These are phyloP conservation scores for Colletotrichum musicola DNA, from an alignment of 2,329 filamentous ascomycete genomes.

Conservation along the genomic window DNA sequence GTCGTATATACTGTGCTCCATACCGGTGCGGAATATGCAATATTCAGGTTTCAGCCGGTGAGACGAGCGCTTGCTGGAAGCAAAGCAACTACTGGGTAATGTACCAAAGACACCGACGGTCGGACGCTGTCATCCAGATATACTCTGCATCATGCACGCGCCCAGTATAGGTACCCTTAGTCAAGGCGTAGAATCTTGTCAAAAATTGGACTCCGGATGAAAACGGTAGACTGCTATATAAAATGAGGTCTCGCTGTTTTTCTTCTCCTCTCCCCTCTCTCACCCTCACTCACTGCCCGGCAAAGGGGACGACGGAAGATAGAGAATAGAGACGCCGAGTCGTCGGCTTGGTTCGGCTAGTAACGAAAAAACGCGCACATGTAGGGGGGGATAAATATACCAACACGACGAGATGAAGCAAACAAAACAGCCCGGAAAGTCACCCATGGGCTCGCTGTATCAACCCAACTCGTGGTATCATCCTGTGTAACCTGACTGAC, in stretches of 20 bases:
- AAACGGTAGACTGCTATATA: conserved; percentile 1
- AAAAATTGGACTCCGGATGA: conserved; percentile 3
- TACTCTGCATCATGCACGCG: not conserved
- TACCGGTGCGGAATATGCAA: too few relatives aligned
- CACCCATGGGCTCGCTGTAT: conserved; percentile 13
- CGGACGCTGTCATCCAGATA: not conserved
- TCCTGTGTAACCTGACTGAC: conserved; percentile 7
- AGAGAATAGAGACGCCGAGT: not conserved
- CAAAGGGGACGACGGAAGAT: conserved; percentile 9
- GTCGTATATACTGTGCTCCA: too few relatives aligned
- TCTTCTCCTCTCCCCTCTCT: conserved; percentile 7
- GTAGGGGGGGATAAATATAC: not conserved
- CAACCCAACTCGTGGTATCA: conserved; percentile 34
- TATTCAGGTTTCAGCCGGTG: too few relatives aligned
- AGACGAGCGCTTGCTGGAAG: too few relatives aligned
- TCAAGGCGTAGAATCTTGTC: conserved; percentile 1
- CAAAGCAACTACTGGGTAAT: too few relatives aligned
- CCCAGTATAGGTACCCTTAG: not conserved
- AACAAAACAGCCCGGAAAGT: conserved; percentile 8
- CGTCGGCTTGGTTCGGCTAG: conserved; percentile 7
- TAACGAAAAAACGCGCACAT: conserved; percentile 16
- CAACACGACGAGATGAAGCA: conserved; percentile 6
- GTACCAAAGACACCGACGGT: not conserved
- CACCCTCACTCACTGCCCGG: not conserved
- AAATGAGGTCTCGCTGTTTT: conserved; percentile 25